Conservation (phyloP, 208 protist genomes). For the Vickermania ingenoplastis region DNA sequence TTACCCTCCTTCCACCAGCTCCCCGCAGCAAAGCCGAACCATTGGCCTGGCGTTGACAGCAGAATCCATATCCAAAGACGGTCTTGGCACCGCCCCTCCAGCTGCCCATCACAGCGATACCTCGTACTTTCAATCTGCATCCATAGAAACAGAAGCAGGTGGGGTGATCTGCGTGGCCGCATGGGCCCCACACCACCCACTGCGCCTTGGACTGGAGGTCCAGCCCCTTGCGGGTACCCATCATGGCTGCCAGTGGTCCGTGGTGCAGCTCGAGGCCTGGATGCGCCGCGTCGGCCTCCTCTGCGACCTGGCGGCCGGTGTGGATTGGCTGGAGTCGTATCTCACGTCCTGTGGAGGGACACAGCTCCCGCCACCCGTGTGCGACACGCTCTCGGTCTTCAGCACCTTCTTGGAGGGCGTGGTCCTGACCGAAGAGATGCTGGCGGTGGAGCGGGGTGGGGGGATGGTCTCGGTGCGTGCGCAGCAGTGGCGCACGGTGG, state of each 20-base stretch:
- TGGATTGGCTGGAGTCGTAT: background rate
- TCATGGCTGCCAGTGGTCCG: background rate
- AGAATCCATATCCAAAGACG: background rate
- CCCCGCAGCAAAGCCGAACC: conserved; percentile 16
- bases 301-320: background rate
- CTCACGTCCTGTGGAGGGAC: background rate
- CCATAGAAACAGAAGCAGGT: background rate
- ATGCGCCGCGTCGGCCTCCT: background rate
- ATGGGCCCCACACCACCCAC: background rate
- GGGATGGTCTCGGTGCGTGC: too few relatives aligned
- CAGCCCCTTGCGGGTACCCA: background rate
- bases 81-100: background rate
- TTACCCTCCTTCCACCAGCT: conserved; percentile 15
- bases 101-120: too few relatives aligned
- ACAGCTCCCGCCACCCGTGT: conserved; percentile 25
- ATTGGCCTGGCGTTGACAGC: background rate
- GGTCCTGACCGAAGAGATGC: conserved; percentile 21
- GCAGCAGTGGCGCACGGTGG: too few relatives aligned
- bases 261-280: background rate
- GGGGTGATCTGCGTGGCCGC: background rate
- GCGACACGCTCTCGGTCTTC: conserved; percentile 8
- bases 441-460: conserved; percentile 23
- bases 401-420: conserved; percentile 22
- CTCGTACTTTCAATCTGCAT: background rate
- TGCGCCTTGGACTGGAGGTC: background rate